These are phyloP conservation scores for Phialophora expanda DNA, from an alignment of 2,329 filamentous ascomycete genomes.

Conservation along the genomic window DNA sequence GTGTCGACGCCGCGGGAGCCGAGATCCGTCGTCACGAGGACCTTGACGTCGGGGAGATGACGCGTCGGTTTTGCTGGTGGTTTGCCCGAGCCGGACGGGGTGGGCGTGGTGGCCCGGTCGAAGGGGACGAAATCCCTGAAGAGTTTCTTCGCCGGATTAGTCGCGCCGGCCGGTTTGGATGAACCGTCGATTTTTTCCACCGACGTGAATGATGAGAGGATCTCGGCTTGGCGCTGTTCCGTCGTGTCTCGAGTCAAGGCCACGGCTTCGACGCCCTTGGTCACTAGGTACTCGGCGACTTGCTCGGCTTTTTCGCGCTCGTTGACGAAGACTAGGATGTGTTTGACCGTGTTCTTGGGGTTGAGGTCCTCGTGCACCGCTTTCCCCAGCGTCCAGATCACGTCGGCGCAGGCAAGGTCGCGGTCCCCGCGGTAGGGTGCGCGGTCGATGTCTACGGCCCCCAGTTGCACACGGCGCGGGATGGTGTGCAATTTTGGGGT, in stretches of 20 bases:
- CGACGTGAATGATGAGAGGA: conserved; percentile 74
- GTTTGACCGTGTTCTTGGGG: conserved; percentile 61
- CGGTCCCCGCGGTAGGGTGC: conserved; percentile 96
- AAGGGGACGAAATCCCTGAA: conserved; percentile 50
- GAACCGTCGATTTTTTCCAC: conserved; percentile 40
- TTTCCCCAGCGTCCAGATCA: conserved; percentile 90
- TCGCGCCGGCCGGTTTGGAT: conserved; percentile 31
- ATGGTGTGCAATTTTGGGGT: conserved; percentile 97
- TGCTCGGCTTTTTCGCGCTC: conserved; percentile 87
- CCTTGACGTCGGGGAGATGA: conserved; percentile 76
- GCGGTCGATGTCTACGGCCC: conserved; percentile 87
- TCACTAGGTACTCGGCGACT: conserved; percentile 75
- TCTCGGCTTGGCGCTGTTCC: conserved; percentile 76
- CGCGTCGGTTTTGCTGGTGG: conserved; percentile 48
- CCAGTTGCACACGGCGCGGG: conserved; percentile 89
- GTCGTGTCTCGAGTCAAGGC: conserved; percentile 84
- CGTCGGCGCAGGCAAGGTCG: conserved; percentile 88
- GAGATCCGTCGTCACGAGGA: conserved; percentile 91
- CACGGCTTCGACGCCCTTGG: conserved; percentile 86
- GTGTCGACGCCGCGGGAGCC: conserved; percentile 95
- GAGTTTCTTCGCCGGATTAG: conserved; percentile 23
- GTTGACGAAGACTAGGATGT: conserved; percentile 95
- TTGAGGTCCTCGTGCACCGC: conserved; percentile 69
- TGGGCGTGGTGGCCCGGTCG: conserved; percentile 45
- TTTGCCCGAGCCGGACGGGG: conserved; percentile 39